Evolutionary conservation across 1,284 basidiomycete species (phyloP).

Genomic region (Ceratobasidium sp.): DNA sequence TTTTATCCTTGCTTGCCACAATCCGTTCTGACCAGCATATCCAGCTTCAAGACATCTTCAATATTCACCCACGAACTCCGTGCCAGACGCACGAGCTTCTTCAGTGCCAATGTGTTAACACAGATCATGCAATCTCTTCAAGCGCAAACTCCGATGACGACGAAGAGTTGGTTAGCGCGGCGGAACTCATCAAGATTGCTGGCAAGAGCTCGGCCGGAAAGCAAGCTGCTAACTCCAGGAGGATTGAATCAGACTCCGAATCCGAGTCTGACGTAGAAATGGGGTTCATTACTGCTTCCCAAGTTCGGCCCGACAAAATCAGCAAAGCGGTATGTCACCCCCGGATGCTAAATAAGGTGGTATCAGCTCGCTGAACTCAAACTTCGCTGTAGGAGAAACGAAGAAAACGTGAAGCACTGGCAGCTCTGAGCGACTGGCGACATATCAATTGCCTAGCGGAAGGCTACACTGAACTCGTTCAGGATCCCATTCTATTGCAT

Average conservation of each 20-base stretch:
- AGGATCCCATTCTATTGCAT: slow-evolving; percentile 73
- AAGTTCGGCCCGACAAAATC: slow-evolving; percentile 64
- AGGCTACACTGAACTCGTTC: slow-evolving; percentile 64
- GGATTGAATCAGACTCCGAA: slow-evolving; percentile 53
- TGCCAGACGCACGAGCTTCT: slow-evolving; percentile 96
- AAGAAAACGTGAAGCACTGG: slow-evolving; percentile 61
- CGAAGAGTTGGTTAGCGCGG: slow-evolving; percentile 47
- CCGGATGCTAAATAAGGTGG: neutral
- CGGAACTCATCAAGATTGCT: slow-evolving; percentile 55
- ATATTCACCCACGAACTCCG: slow-evolving; percentile 79
- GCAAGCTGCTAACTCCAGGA: slow-evolving; percentile 54
- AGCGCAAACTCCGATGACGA: slow-evolving; percentile 53
- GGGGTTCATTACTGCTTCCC: slow-evolving; percentile 80
- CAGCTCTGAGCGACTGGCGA: slow-evolving; percentile 87
- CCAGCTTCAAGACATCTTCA: slow-evolving; percentile 91
- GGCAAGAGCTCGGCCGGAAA: neutral
- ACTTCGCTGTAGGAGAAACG: slow-evolving; percentile 19
- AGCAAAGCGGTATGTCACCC: slow-evolving; percentile 30
- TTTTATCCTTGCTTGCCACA: slow-evolving; percentile 41
- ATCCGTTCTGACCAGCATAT: slow-evolving; percentile 36
- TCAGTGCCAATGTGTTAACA: slow-evolving; percentile 74
- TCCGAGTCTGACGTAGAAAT: slow-evolving; percentile 55
- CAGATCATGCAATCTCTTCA: slow-evolving; percentile 48
- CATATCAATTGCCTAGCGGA: slow-evolving; percentile 80
- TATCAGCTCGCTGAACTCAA: too few species aligned